A percentile compares a stretch with the other conserved stretches of the same genome.
phyloP scores from a whole-genome alignment of 2,329 filamentous ascomycete species.

The Pezicula carpinea region DNA sequence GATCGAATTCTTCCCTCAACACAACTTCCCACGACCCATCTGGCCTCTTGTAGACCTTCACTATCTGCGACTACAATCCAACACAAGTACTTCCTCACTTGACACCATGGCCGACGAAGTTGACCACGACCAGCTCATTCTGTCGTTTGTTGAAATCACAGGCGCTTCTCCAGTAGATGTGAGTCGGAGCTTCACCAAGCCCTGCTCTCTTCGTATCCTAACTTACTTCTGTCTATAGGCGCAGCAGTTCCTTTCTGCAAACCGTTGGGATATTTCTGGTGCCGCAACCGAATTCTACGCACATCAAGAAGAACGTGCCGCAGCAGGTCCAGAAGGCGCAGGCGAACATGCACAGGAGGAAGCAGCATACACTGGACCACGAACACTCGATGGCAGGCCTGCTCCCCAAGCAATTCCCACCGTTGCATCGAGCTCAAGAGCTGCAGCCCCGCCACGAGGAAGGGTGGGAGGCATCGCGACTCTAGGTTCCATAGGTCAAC shows the following conservation, averaged over 20 bases:
- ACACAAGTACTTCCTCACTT: no score
- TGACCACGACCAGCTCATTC: slow-evolving; percentile 40
- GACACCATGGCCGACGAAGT: slow-evolving; percentile 27
- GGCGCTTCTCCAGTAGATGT: slow-evolving; percentile 44
- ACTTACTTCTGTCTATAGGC: slow-evolving; percentile 44
- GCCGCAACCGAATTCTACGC: slow-evolving; percentile 61
- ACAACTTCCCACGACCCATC: no score
- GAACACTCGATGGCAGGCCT: slow-evolving; percentile 59
- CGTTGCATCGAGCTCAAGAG: slow-evolving; percentile 18
- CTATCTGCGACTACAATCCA: background rate
- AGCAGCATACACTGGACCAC: slow-evolving; percentile 52
- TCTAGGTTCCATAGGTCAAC: slow-evolving; percentile 43
- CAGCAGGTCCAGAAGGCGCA: slow-evolving; percentile 38
- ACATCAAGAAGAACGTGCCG: slow-evolving; percentile 46
- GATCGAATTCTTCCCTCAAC: no score
- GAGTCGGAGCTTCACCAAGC: slow-evolving; percentile 14
- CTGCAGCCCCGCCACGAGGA: slow-evolving; percentile 15
- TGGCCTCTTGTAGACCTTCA: background rate
- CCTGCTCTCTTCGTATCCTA: slow-evolving; percentile 6
- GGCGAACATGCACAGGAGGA: slow-evolving; percentile 32
- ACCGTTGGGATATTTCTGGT: slow-evolving; percentile 60
- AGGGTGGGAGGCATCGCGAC: slow-evolving; percentile 50
- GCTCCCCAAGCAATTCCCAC: slow-evolving; percentile 38
- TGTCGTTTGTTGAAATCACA: slow-evolving; percentile 54
- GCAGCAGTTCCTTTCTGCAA: slow-evolving; percentile 58